Base-by-base conservation (phyloP, 345 rosid species). In the Rhodamnia argentea region DNA sequence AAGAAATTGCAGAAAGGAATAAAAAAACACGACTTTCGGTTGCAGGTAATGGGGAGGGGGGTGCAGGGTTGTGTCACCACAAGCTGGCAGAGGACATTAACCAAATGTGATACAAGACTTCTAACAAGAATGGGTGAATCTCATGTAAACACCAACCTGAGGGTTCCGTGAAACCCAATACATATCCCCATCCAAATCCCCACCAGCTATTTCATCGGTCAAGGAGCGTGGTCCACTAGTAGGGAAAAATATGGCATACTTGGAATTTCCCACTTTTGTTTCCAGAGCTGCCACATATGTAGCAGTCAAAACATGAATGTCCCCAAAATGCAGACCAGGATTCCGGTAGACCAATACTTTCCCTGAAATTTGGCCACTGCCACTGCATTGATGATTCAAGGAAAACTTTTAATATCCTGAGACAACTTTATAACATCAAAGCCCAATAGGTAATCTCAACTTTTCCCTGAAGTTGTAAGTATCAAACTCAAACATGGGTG, bases 281-380 rank as follows among this genome's bases (percentile, higher is more conserved):
- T 93, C 90, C 56, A 96, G 78, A n/a, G 87, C 89, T 86, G 90
- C 60, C 78, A 94, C 92, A 86, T 93, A 94, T 32, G 81, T 94
- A 58, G 98, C 98, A 82, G 88, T 92, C 1, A 95, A 84, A 3
- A 95, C 82, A 87, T 94, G 99, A 84, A 95, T 87, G 90, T 96
- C 99, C 51, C 99, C 98, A 82, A 95, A 92, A 88, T 96, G 98
- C 54, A 92, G 13, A 70, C 99, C 98, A 50, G 98, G 98, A 87
- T 96, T 92, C 27, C 95, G 89, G 84, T 93, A 96, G 62, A 96
- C 99, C 83, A 95, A 75, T 15, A 96, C 98, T 56, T 91, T 85
- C 56, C 98, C 99, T 4, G 95, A 94, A 81, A 95, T 85, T 70
- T 93, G 99, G 2, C 98, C 98, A 84, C 84, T 44, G 15, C 93